These are phyloP conservation scores for Croton setiger DNA, from an alignment of 441 rosid species.

Conservation along the genomic window DNA sequence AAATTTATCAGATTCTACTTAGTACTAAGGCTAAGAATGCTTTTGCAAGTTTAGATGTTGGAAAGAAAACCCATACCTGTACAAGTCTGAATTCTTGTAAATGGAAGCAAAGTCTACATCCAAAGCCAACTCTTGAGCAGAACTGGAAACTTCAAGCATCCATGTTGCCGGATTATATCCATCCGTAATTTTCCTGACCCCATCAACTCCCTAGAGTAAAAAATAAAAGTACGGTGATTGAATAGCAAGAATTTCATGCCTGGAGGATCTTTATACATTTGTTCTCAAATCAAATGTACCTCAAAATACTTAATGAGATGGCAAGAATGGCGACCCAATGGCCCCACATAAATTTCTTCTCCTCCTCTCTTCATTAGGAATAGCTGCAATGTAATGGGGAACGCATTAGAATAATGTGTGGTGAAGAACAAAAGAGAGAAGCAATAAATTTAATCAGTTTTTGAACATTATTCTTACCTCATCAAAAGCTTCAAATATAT, in stretches of 20 bases:
- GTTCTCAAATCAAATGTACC: conserved; percentile 30
- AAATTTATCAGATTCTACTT: no score
- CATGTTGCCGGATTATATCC: conserved; percentile 89
- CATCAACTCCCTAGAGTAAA: conserved; percentile 43
- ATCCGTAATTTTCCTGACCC: conserved; percentile 60
- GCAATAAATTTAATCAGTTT: background rate
- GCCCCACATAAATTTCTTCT: conserved; percentile 72
- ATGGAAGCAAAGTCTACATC: conserved; percentile 54
- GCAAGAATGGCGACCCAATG: conserved; percentile 62
- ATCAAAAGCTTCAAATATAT: conserved; percentile 19
- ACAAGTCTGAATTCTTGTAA: conserved; percentile 59
- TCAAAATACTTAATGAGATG: conserved; percentile 61
- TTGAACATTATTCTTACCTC: background rate
- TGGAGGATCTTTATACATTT: no score
- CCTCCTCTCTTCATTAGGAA: conserved; percentile 77
- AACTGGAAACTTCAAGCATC: conserved; percentile 74
- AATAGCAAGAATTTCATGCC: background rate
- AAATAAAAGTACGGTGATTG: background rate
- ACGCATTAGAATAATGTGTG: background rate
- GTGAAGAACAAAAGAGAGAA: conserved; percentile 22
- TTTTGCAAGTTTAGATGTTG: no score
- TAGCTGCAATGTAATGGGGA: conserved; percentile 34
- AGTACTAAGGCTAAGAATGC: no score
- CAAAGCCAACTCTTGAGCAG: conserved; percentile 51
- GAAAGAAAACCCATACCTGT: conserved; percentile 34